A percentile compares a stretch with the other conserved stretches of the same genome.
phyloP scores from a whole-genome alignment of 1,284 basidiomycete genomes.

The Agroathelia rolfsii region DNA sequence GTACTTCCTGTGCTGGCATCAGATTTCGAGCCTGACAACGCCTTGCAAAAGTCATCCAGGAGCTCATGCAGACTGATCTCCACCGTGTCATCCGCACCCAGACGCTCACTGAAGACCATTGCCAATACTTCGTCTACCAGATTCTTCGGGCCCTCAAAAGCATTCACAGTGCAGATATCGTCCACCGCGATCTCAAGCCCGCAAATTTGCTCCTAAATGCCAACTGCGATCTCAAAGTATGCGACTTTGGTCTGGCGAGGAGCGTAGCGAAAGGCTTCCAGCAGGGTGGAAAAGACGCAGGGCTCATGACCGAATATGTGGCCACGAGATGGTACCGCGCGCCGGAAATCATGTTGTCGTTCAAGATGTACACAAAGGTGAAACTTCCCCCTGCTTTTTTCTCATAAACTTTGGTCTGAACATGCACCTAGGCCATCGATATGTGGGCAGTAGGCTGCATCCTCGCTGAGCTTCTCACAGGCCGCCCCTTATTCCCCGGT shows the following conservation, averaged over 20 bases:
- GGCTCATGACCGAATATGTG: conserved; percentile 94
- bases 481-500: conserved; percentile 92
- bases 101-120: conserved; percentile 76
- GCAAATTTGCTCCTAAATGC: conserved; percentile 93
- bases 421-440: conserved; percentile 62
- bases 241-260: conserved; percentile 87
- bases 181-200: conserved; percentile 93
- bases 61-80: conserved; percentile 68
- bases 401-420: conserved; percentile 1
- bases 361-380: conserved; percentile 92
- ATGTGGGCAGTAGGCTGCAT: conserved; percentile 97
- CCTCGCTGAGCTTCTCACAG: conserved; percentile 91
- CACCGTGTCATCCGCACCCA: conserved; percentile 71
- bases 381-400: conserved; percentile 13
- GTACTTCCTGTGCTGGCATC: conserved; percentile 21
- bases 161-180: conserved; percentile 87
- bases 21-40: conserved; percentile 8
- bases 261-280: conserved; percentile 81
- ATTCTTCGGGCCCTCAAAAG: conserved; percentile 91
- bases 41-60: conserved; percentile 59
- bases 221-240: conserved; percentile 93
- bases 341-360: conserved; percentile 94
- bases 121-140: conserved; percentile 74
- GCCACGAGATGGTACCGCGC: conserved; percentile 92
- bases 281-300: conserved; percentile 67